phyloP scores from a whole-genome alignment of 192 early-diverging fungal species.

The Coemansia sp. region DNA sequence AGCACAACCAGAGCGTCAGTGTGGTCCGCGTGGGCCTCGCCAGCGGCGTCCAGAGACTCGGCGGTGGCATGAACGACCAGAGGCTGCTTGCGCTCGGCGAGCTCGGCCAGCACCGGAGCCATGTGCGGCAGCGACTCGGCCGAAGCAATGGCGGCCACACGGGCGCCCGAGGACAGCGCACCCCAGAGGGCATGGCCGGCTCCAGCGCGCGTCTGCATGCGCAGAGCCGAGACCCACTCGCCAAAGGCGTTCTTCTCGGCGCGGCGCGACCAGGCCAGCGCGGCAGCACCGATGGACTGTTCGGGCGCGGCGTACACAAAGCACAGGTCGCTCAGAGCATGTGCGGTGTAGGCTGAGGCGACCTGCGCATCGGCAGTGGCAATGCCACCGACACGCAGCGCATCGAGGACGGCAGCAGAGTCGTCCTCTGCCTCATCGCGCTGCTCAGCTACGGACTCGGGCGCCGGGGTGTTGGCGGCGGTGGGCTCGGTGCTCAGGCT shows the following conservation, averaged over 20 bases:
- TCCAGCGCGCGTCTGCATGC: constrained; percentile 76
- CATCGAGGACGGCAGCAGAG: constrained; percentile 16
- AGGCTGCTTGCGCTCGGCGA: constrained; percentile 58
- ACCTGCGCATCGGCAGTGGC: constrained; percentile 56
- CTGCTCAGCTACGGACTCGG: constrained; percentile 36
- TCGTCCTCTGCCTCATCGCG: constrained; percentile 9
- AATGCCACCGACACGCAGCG: constrained; percentile 5
- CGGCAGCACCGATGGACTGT: constrained; percentile 58
- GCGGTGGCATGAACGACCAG: constrained; percentile 83
- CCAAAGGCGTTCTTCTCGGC: constrained; percentile 68
- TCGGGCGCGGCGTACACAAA: constrained; percentile 80
- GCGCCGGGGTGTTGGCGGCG: constrained; percentile 24
- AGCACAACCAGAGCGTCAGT: constrained; percentile 71
- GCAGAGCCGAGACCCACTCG: constrained; percentile 63
- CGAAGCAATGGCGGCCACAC: constrained; percentile 61
- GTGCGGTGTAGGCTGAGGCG: constrained; percentile 71
- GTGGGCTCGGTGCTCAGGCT: constrained; percentile 23
- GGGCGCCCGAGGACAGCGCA: constrained; percentile 54
- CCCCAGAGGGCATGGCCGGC: constrained; percentile 77
- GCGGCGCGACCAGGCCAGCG: constrained; percentile 62
- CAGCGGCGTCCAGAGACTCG: constrained; percentile 55
- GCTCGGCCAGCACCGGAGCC: constrained; percentile 77
- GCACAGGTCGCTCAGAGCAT: constrained; percentile 71
- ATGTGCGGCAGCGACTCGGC: constrained; percentile 74
- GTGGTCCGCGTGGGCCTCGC: constrained; percentile 60